phyloP scores from a whole-genome alignment of 2,329 filamentous ascomycete species.

The Botrytis pseudocinerea region DNA sequence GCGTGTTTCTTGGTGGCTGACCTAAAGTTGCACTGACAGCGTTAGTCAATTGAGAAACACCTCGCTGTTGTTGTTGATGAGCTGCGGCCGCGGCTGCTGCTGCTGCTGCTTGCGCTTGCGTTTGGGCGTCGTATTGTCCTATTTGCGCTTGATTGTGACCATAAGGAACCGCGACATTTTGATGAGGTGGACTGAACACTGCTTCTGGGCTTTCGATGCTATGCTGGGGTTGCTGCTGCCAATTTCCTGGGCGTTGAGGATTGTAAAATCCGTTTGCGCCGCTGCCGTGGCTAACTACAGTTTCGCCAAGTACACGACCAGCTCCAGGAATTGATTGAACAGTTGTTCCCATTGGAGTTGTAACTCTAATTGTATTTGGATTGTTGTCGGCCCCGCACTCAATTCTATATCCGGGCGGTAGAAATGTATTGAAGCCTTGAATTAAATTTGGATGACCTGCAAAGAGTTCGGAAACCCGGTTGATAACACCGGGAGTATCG shows the following conservation, averaged over 20 bases:
- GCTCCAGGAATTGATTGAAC: conserved; percentile 75
- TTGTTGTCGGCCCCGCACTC: conserved; percentile 94
- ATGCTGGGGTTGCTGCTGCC: conserved; percentile 58
- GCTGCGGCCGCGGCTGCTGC: conserved; percentile 44
- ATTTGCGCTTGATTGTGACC: conserved; percentile 43
- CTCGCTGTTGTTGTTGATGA: conserved; percentile 65
- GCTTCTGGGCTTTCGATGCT: conserved; percentile 64
- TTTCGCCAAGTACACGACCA: conserved; percentile 46
- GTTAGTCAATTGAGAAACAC: conserved; percentile 65
- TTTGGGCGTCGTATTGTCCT: conserved; percentile 45
- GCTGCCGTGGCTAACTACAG: conserved; percentile 32
- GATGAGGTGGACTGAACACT: conserved; percentile 59
- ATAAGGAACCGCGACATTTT: conserved; percentile 52
- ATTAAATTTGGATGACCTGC: conserved; percentile 94
- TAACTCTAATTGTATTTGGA: conserved; percentile 93
- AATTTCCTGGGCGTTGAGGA: conserved; percentile 46
- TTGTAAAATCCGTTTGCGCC: conserved; percentile 45
- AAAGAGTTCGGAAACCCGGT: conserved; percentile 92
- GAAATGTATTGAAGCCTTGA: conserved; percentile 96
- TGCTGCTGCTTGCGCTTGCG: conserved; percentile 40
- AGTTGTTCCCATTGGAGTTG: conserved; percentile 96
- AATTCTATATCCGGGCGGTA: conserved; percentile 93
- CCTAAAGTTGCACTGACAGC: conserved; percentile 49
- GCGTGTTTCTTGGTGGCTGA: conserved; percentile 53
- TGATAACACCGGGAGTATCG: conserved; percentile 96